A percentile compares a stretch with the other conserved stretches of the same genome.
phyloP scores from a whole-genome alignment of 2,329 filamentous ascomycete genomes.

The Xylariaceae sp. region DNA sequence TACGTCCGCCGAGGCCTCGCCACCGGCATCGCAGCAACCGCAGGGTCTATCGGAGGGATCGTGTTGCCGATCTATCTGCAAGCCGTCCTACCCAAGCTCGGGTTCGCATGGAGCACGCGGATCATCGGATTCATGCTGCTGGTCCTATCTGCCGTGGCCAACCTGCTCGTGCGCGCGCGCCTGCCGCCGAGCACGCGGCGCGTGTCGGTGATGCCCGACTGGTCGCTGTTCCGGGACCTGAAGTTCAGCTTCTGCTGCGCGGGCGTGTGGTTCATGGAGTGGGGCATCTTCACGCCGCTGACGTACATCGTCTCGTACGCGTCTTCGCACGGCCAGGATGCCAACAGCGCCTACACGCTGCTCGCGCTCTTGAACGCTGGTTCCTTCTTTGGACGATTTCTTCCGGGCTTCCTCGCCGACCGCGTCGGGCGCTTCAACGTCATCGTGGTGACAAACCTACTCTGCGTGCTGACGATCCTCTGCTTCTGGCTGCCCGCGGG shows the following conservation, averaged over 20 bases:
- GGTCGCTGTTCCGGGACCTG: slow-evolving; percentile 62
- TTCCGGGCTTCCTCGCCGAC: slow-evolving; percentile 77
- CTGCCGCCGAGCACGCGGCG: slow-evolving; percentile 52
- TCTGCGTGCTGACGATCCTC: slow-evolving; percentile 58
- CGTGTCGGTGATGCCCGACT: slow-evolving; percentile 56
- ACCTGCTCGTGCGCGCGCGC: slow-evolving; percentile 54
- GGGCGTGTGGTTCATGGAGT: slow-evolving; percentile 71
- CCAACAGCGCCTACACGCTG: slow-evolving; percentile 69
- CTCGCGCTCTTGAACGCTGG: slow-evolving; percentile 82
- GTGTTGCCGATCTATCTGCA: slow-evolving; percentile 58
- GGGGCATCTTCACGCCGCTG: slow-evolving; percentile 41
- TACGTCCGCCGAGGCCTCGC: slow-evolving; percentile 71
- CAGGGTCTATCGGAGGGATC: slow-evolving; percentile 71
- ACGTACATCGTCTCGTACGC: slow-evolving; percentile 50
- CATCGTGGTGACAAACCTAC: slow-evolving; percentile 67
- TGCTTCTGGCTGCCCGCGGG: slow-evolving; percentile 72
- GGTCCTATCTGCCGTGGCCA: slow-evolving; percentile 49
- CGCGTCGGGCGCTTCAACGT: slow-evolving; percentile 79
- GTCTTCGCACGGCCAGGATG: slow-evolving; percentile 59
- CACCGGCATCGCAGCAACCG: slow-evolving; percentile 79
- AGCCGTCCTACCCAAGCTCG: slow-evolving; percentile 48
- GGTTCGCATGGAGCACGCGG: slow-evolving; percentile 54
- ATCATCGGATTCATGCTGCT: slow-evolving; percentile 54
- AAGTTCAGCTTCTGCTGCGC: slow-evolving; percentile 63
- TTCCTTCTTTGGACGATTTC: slow-evolving; percentile 73